Percentiles rank a stretch among this genome's conserved stretches.
Conservation (phyloP, 306 rosid genomes). For the Inga oerstediana region DNA sequence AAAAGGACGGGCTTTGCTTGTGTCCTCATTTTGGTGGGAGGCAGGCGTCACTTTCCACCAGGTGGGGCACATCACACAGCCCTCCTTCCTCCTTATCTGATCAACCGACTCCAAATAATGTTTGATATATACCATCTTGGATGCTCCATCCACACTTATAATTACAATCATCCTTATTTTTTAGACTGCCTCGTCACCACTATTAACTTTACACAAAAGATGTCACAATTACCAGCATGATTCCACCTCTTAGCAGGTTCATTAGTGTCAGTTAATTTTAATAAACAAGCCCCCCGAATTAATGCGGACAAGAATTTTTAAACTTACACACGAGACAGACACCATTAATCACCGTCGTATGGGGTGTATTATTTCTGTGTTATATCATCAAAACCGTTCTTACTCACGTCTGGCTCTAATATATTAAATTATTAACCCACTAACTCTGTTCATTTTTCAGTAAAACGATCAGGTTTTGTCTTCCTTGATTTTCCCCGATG, state of each 20-base stretch:
- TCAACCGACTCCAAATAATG: background rate
- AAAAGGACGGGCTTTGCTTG: background rate
- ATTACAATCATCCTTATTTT: background rate
- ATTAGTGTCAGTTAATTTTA: background rate
- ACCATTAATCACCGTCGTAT: background rate
- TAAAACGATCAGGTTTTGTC: background rate
- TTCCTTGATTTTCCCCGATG: background rate
- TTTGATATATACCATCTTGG: too few relatives aligned
- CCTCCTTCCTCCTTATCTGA: background rate
- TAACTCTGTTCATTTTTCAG: background rate
- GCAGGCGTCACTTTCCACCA: background rate
- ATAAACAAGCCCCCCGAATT: too few relatives aligned
- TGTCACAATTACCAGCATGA: too few relatives aligned
- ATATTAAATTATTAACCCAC: background rate
- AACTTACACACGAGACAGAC: background rate
- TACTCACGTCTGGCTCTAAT: background rate
- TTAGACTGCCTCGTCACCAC: background rate
- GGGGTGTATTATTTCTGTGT: background rate
- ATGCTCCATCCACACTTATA: background rate
- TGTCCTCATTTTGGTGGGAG: background rate
- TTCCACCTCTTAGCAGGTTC: background rate
- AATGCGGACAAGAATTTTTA: background rate
- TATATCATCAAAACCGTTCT: background rate
- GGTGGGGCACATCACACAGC: background rate
- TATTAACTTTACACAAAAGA: too few relatives aligned